Evolutionary conservation across 2,329 filamentous ascomycete species (phyloP).

Genomic region (Phoma sp.): DNA sequence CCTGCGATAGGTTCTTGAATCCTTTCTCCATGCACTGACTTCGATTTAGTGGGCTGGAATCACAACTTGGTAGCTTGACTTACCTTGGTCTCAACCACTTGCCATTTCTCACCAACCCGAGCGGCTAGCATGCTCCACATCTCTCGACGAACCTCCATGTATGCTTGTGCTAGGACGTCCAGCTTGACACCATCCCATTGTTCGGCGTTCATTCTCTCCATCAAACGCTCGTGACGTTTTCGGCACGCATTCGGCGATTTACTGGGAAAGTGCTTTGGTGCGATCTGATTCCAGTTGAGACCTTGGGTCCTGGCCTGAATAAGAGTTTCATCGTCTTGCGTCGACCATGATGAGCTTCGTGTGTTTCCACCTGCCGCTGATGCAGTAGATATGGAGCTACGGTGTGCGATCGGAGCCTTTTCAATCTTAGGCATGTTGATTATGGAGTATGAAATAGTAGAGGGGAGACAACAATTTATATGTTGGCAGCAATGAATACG

Average conservation of each 20-base stretch:
- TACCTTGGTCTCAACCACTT: conserved; percentile 82
- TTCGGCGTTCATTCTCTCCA: conserved; percentile 75
- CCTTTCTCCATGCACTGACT: conserved; percentile 81
- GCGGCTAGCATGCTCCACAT: conserved; percentile 81
- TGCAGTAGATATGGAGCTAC: conserved; percentile 43
- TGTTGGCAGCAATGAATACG: conserved; percentile 22
- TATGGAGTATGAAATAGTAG: conserved; percentile 28
- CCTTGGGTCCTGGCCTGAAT: conserved; percentile 75
- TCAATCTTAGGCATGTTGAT: conserved; percentile 57
- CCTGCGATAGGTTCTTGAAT: conserved; percentile 78
- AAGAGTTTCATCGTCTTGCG: conserved; percentile 76
- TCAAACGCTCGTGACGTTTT: conserved; percentile 84
- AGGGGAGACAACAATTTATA: conserved; percentile 24
- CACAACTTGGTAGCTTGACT: not conserved
- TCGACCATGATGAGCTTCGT: conserved; percentile 67
- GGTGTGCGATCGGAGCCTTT: conserved; percentile 40
- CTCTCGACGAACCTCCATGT: conserved; percentile 79
- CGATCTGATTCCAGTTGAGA: conserved; percentile 85
- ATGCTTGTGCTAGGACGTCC: conserved; percentile 76
- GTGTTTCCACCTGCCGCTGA: conserved; percentile 40
- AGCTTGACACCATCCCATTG: conserved; percentile 82
- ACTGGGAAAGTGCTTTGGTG: conserved; percentile 74
- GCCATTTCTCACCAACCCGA: conserved; percentile 63
- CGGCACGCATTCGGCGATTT: conserved; percentile 86
- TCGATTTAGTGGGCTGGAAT: conserved; percentile 18